Percentiles rank a stretch among this genome's conserved stretches.
These are phyloP conservation scores for Meyerozyma elateridarum DNA, from an alignment of 1,139 yeast species.

Conservation along the genomic window DNA sequence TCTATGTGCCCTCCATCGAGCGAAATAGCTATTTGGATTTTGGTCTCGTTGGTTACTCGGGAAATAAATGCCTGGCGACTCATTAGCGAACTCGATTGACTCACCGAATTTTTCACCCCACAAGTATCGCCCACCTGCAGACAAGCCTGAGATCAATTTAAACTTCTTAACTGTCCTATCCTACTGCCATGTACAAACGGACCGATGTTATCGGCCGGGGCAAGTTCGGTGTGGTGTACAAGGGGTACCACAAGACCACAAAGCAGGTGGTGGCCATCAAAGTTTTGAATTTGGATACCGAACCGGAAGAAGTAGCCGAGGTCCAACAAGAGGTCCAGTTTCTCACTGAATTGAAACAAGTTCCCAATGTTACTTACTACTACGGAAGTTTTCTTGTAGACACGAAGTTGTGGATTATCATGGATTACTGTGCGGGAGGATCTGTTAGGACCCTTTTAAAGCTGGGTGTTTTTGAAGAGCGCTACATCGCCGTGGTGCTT, in stretches of 20 bases:
- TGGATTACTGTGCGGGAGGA: conserved; percentile 98
- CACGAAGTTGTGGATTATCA: conserved; percentile 91
- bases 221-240: conserved; percentile 93
- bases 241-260: conserved; percentile 62
- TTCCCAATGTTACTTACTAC: conserved; percentile 89
- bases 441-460: conserved; percentile 80
- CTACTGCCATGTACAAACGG: conserved; percentile 48
- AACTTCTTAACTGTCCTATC: no score
- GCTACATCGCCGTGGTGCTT: conserved; percentile 71
- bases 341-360: conserved; percentile 72
- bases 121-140: no score
- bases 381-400: conserved; percentile 85
- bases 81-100: no score
- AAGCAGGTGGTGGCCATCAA: conserved; percentile 88
- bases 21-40: conserved; percentile 78
- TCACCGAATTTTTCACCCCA: no score
- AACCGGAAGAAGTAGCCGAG: conserved; percentile 90
- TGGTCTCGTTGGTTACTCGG: conserved; percentile 88
- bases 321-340: conserved; percentile 92
- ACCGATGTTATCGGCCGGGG: conserved; percentile 95
- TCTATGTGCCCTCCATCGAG: conserved; percentile 78
- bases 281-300: conserved; percentile 86
- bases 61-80: no score
- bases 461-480: conserved; percentile 87
- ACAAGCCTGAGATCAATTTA: no score